A percentile compares a stretch with the other conserved stretches of the same genome.
Conservation (phyloP, 202 grass and related monocot genomes). For the Tripidium arundinaceum region DNA sequence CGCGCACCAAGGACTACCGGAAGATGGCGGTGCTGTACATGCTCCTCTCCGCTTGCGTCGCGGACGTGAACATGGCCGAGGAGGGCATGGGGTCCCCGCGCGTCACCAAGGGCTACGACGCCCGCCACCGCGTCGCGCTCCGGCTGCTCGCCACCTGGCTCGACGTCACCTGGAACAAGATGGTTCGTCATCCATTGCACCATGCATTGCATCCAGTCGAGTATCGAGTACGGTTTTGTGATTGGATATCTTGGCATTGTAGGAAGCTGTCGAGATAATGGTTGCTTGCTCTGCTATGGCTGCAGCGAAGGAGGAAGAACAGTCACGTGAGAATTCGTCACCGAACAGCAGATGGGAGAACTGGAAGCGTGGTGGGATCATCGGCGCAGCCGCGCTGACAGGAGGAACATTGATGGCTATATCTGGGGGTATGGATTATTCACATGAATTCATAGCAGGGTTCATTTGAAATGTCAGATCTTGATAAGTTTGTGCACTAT, state of each 20-base stretch:
- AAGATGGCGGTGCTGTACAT: constrained; percentile 80
- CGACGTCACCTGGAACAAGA: constrained; percentile 84
- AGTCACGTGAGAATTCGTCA: constrained; percentile 45
- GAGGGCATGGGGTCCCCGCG: constrained; percentile 44
- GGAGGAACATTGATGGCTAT: constrained; percentile 92
- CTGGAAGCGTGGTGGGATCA: constrained; percentile 84
- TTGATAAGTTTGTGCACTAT: not conserved
- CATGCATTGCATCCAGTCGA: not conserved
- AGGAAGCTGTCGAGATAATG: constrained; percentile 98
- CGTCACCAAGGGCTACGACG: constrained; percentile 91
- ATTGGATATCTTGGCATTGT: constrained; percentile 51
- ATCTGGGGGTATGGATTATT: constrained; percentile 60
- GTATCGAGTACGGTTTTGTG: constrained; percentile 7
- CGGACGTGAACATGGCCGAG: constrained; percentile 65
- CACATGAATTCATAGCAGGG: not conserved
- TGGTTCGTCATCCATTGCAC: constrained; percentile 27
- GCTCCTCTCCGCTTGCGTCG: constrained; percentile 91
- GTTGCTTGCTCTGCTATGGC: constrained; percentile 99
- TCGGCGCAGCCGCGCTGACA: constrained; percentile 87
- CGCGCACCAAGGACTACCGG: constrained; percentile 49
- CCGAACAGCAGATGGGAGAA: constrained; percentile 67
- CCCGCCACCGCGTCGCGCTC: constrained; percentile 84
- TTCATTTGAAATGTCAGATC: constrained; percentile 7
- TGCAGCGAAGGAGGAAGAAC: constrained; percentile 75
- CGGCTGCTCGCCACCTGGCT: constrained; percentile 84